Evolutionary conservation across 2,329 filamentous ascomycete genomes (phyloP).

Genomic region (Colletotrichum endophyticum): DNA sequence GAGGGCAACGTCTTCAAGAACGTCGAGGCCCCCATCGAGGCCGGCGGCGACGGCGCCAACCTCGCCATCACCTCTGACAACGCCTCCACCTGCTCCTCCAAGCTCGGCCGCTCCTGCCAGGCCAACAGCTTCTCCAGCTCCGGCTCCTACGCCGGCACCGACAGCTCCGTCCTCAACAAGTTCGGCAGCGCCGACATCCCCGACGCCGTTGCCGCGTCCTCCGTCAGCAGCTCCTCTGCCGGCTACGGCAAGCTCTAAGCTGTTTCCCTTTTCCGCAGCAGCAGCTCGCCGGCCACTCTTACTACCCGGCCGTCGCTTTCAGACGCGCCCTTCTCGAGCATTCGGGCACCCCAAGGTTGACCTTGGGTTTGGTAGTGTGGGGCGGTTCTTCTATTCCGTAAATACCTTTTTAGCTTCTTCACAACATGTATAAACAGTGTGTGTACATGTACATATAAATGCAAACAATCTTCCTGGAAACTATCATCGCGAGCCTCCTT

Average conservation of each 20-base stretch:
- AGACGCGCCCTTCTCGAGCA: not conserved
- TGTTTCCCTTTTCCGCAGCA: not conserved
- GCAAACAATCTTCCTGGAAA: not conserved
- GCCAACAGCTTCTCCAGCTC: constrained; percentile 51
- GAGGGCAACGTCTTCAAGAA: constrained; percentile 66
- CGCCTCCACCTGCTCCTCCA: constrained; percentile 40
- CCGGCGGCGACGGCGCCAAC: not conserved
- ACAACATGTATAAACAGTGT: not conserved
- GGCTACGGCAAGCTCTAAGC: constrained; percentile 50
- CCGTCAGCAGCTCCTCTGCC: constrained; percentile 42
- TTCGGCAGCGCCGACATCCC: constrained; percentile 51
- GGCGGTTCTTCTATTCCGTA: not conserved
- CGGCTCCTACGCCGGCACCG: constrained; percentile 40
- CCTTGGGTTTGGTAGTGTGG: not conserved
- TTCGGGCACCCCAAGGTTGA: not conserved
- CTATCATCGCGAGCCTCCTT: not conserved
- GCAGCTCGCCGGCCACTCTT: not conserved
- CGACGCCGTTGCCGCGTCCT: constrained; percentile 29
- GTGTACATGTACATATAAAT: not conserved
- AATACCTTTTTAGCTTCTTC: not conserved
- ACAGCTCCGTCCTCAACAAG: constrained; percentile 52
- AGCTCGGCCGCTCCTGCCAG: constrained; percentile 55
- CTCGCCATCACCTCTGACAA: constrained; percentile 21
- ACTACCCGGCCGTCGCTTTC: not conserved
- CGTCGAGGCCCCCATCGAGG: constrained; percentile 45